Base-by-base conservation (phyloP, 768 basidiomycete species). In the Nevesoporus exiguus region DNA sequence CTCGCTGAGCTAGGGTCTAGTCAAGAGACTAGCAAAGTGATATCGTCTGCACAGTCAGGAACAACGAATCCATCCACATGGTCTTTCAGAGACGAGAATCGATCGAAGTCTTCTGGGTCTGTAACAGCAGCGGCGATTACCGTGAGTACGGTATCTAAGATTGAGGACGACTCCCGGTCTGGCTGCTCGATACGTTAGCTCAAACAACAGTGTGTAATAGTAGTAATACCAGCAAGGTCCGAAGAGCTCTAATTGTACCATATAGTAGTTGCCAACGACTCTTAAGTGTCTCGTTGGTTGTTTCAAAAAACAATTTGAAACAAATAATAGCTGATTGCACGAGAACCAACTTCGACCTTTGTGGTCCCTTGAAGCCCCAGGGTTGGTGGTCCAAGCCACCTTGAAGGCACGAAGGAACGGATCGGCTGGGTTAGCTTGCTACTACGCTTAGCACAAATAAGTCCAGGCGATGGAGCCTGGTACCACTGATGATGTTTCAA, bases 71-170 rank as follows among this genome's bases (percentile, higher is more conserved):
- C 51, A 15, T 61, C 55, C 2, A 47, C 44, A 19, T 54, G 61
- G 53, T 60, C 55, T 19, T 51, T 54, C 45, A 49, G 22, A 10
- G n/a, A 39, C 21, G 49, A 31, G 24, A 42, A n/a, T 51, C 42
- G 8, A 11, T 51, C 50, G 21, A 50, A 52, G 25, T 17, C 33
- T 9, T 36, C 46, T 41, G 39, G 22, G 15, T 50, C 29, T 39
- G 31, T 47, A 37, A 24, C 39, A 24, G 17, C 14, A 7, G 36
- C n/a, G 19, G 5, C 34, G n/a, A 34, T 31, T 24, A 17, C 25
- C 27, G 42, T 43, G 14, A 15, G 15, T 43, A n/a, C 11, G 25
- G 27, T 33, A 22, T 11, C 30, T 19, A 37, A 19, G 19, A 40
- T 14, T 11, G 44, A 48, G n/a, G 33, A 21, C 5, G 43, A 34